phyloP scores from a whole-genome alignment of 1,284 basidiomycete genomes.

The Inonotus obliquus region DNA sequence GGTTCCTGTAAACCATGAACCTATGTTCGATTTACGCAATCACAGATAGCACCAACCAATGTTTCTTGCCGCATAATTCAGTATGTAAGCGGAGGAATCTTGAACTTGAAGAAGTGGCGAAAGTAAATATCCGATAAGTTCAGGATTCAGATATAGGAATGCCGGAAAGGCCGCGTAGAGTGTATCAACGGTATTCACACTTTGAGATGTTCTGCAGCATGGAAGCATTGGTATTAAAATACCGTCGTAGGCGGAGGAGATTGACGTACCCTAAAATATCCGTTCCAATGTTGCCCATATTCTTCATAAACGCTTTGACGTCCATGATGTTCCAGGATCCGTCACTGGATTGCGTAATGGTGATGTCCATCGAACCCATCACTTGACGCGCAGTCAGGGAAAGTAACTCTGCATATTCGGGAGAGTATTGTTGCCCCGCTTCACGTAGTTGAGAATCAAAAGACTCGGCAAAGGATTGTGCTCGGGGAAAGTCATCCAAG shows the following conservation, averaged over 20 bases:
- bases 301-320: conserved; percentile 19
- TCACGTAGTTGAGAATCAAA: conserved; percentile 28
- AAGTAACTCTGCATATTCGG: conserved; percentile 36
- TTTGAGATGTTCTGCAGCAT: conserved; percentile 14
- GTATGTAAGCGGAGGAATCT: conserved; percentile 24
- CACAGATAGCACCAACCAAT: conserved; percentile 29
- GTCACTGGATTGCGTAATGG: conserved; percentile 26
- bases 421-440: conserved; percentile 20
- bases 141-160: conserved; percentile 42
- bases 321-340: conserved; percentile 26
- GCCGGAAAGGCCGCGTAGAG: conserved; percentile 45
- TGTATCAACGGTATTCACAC: conserved; percentile 44
- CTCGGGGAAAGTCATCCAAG: conserved; percentile 34
- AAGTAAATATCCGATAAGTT: conserved; percentile 36
- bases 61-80: conserved; percentile 37
- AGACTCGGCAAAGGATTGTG: conserved; percentile 26
- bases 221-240: not conserved
- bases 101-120: conserved; percentile 43
- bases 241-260: not conserved
- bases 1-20: not conserved
- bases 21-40: conserved; percentile 11
- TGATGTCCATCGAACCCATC: conserved; percentile 37
- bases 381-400: conserved; percentile 36
- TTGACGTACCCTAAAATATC: not conserved
- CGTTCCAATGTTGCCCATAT: conserved; percentile 3